Evolutionary conservation across 2,329 filamentous ascomycete genomes (phyloP).

Genomic region (Neonectria punicea): DNA sequence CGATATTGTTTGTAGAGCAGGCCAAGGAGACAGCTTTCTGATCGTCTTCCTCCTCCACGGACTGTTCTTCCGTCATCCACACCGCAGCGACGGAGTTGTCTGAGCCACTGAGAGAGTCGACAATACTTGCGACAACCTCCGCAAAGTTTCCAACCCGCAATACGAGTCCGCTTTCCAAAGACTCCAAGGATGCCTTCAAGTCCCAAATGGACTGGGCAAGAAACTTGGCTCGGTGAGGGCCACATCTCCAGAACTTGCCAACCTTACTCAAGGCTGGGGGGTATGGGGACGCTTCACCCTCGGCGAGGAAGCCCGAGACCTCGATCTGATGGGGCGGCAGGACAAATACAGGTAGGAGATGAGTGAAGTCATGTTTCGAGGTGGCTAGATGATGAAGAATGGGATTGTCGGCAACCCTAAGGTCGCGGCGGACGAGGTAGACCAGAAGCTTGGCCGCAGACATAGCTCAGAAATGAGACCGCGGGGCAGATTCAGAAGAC

Average conservation of each 20-base stretch:
- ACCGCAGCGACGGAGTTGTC: slow-evolving; percentile 66
- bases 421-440: slow-evolving; percentile 77
- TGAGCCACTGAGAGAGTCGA: slow-evolving; percentile 58
- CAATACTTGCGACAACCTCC: slow-evolving; percentile 68
- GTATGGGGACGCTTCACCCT: slow-evolving; percentile 69
- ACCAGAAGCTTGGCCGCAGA: slow-evolving; percentile 65
- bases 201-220: slow-evolving; percentile 79
- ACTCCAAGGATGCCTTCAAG: slow-evolving; percentile 70
- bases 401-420: slow-evolving; percentile 80
- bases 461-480: slow-evolving; percentile 40
- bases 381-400: slow-evolving; percentile 70
- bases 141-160: slow-evolving; percentile 71
- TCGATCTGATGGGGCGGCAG: slow-evolving; percentile 78
- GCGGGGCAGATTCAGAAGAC: neutral
- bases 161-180: slow-evolving; percentile 68
- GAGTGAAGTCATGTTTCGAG: slow-evolving; percentile 67
- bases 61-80: slow-evolving; percentile 80
- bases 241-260: slow-evolving; percentile 77
- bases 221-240: slow-evolving; percentile 77
- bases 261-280: slow-evolving; percentile 74
- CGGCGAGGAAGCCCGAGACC: slow-evolving; percentile 75
- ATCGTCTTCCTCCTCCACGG: slow-evolving; percentile 74
- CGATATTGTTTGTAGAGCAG: slow-evolving; percentile 62
- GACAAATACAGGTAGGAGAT: slow-evolving; percentile 77
- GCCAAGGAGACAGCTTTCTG: slow-evolving; percentile 65